phyloP scores from a whole-genome alignment of 345 rosid species.

The Gossypium australe region DNA sequence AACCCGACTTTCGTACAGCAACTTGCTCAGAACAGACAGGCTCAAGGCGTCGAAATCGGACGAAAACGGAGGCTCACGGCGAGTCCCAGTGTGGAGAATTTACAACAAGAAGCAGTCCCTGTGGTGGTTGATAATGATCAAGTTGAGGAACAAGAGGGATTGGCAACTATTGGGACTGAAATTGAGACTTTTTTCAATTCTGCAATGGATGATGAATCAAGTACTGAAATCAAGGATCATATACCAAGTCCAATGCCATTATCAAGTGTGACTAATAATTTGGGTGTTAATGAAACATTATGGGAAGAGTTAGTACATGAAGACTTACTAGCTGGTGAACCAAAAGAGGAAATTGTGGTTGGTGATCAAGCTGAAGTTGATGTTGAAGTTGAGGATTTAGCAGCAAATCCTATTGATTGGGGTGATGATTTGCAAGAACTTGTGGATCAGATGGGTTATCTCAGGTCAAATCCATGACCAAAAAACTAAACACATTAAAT shows the following conservation, averaged over 20 bases:
- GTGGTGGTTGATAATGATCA: conserved; percentile 10
- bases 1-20: conserved; percentile 52
- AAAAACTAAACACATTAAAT: neutral
- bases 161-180: conserved; percentile 29
- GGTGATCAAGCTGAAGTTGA: conserved; percentile 30
- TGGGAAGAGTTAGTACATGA: conserved; percentile 43
- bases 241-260: conserved; percentile 16
- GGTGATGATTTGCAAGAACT: conserved; percentile 49
- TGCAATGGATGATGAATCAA: conserved; percentile 43
- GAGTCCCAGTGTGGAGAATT: conserved; percentile 39
- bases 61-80: conserved; percentile 55
- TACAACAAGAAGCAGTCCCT: conserved; percentile 28
- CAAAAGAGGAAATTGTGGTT: conserved; percentile 27
- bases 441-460: conserved; percentile 62
- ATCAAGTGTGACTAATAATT: conserved; percentile 13
- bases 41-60: conserved; percentile 37
- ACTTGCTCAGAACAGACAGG: conserved; percentile 33
- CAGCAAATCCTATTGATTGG: conserved; percentile 44
- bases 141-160: conserved; percentile 19
- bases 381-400: conserved; percentile 52
- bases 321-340: conserved; percentile 31
- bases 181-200: conserved; percentile 48
- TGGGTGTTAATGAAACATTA: conserved; percentile 32
- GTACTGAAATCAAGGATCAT: conserved; percentile 23
- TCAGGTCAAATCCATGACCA: conserved; percentile 45